phyloP scores from a whole-genome alignment of 148 eudicot species.

The Persicaria tinctoria region DNA sequence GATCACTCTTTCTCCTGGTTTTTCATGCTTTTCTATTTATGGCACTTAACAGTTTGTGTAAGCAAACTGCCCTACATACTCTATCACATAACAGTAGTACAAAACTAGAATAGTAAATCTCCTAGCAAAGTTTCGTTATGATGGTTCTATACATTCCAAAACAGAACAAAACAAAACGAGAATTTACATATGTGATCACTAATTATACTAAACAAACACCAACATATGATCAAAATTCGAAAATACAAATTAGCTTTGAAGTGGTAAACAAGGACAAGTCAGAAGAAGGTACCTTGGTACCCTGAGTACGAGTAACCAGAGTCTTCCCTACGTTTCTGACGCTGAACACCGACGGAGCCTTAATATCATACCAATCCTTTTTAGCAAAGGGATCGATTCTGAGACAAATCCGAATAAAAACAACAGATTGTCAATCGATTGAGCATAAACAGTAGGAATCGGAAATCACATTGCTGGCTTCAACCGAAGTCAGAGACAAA shows the following conservation, averaged over 20 bases:
- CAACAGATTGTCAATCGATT: not conserved
- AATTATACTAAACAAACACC: not conserved
- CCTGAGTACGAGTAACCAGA: conserved; percentile 63
- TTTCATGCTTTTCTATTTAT: no score
- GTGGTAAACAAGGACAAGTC: not conserved
- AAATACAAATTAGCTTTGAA: no score
- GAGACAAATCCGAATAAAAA: not conserved
- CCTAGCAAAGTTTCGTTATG: no score
- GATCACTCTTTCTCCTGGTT: no score
- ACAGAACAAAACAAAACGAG: not conserved
- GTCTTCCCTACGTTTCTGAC: conserved; percentile 53
- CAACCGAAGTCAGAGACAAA: not conserved
- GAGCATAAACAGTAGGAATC: not conserved
- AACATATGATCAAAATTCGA: not conserved
- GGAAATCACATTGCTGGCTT: not conserved
- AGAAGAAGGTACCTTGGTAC: conserved; percentile 44
- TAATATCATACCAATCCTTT: conserved; percentile 90
- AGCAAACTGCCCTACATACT: not conserved
- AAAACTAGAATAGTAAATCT: not conserved
- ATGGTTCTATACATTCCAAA: not conserved
- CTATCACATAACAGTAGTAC: not conserved
- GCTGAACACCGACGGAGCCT: conserved; percentile 54
- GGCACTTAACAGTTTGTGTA: not conserved
- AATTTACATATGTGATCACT: not conserved
- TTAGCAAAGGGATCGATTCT: conserved; percentile 68